phyloP scores from a whole-genome alignment of 495 filamentous ascomycete species.

The Aspergillus saccharolyticus region DNA sequence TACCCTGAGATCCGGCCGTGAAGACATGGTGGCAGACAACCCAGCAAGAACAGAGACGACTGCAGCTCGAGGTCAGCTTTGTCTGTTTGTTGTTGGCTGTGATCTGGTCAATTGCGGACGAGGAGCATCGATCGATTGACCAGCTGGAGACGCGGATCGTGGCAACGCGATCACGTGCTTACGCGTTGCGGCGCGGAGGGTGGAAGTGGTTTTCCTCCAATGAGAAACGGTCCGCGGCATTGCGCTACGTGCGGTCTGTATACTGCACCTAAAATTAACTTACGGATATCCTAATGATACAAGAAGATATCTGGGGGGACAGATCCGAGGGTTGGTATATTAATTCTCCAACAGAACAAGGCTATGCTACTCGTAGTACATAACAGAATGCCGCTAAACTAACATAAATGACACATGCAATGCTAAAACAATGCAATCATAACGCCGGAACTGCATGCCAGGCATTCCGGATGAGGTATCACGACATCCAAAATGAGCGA shows the following conservation, averaged over 20 bases:
- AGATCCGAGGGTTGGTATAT: background rate
- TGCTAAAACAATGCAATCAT: constrained; percentile 9
- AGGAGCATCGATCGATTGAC: constrained; percentile 4
- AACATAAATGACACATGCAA: constrained; percentile 13
- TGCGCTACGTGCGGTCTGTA: no score
- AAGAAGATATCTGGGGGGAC: background rate
- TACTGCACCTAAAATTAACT: no score
- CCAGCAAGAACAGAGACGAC: constrained; percentile 10
- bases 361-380: constrained; percentile 26
- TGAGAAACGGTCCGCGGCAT: constrained; percentile 2
- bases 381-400: constrained; percentile 25
- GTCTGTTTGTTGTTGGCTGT: constrained; percentile 6
- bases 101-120: constrained; percentile 10
- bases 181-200: constrained; percentile 36
- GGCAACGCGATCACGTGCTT: constrained; percentile 35
- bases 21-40: constrained; percentile 61
- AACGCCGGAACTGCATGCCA: constrained; percentile 25
- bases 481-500: constrained; percentile 16
- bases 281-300: no score
- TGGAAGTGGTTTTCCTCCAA: constrained; percentile 24
- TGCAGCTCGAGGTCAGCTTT: background rate
- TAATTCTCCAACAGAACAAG: background rate
- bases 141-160: constrained; percentile 22
- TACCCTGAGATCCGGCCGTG: constrained; percentile 87
- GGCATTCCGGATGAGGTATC: constrained; percentile 25